Percentiles rank a stretch among this genome's conserved stretches.
These are phyloP conservation scores for Glycine latifolia DNA, from an alignment of 306 rosid species.

Conservation along the genomic window DNA sequence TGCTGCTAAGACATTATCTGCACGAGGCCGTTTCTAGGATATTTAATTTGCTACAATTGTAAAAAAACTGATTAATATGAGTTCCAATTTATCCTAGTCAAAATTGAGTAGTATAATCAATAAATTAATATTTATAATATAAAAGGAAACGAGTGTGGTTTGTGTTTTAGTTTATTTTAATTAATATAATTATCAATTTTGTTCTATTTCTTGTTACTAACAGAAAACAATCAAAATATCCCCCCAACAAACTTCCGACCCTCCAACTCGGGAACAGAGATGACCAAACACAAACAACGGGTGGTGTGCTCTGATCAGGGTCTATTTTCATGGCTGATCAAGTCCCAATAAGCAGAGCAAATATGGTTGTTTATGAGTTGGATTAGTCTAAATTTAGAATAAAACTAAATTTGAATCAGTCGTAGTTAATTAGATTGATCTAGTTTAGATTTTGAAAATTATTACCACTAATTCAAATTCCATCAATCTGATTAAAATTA, in stretches of 20 bases:
- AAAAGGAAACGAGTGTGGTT: not conserved
- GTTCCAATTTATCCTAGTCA: not conserved
- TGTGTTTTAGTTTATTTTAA: not conserved
- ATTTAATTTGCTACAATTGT: not conserved
- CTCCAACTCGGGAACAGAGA: slow-evolving; percentile 52
- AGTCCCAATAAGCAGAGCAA: slow-evolving; percentile 10
- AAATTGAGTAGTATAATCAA: not conserved
- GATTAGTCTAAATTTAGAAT: not conserved
- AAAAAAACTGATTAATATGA: not conserved
- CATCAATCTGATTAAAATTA: not conserved
- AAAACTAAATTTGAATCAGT: not conserved
- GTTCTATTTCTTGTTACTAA: not conserved
- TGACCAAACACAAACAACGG: slow-evolving; percentile 21
- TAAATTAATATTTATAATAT: not conserved
- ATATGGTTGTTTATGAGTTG: not conserved
- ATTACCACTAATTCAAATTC: not conserved
- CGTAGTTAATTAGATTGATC: not conserved
- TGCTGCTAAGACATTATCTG: slow-evolving; percentile 3
- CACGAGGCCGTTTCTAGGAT: not conserved
- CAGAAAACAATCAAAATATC: not conserved
- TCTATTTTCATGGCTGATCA: not conserved
- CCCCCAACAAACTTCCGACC: slow-evolving; percentile 8
- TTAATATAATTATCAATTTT: not conserved
- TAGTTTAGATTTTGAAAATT: not conserved
- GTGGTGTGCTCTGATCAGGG: not conserved